phyloP scores from a whole-genome alignment of 768 basidiomycete species.

The Flagelloscypha sp. region DNA sequence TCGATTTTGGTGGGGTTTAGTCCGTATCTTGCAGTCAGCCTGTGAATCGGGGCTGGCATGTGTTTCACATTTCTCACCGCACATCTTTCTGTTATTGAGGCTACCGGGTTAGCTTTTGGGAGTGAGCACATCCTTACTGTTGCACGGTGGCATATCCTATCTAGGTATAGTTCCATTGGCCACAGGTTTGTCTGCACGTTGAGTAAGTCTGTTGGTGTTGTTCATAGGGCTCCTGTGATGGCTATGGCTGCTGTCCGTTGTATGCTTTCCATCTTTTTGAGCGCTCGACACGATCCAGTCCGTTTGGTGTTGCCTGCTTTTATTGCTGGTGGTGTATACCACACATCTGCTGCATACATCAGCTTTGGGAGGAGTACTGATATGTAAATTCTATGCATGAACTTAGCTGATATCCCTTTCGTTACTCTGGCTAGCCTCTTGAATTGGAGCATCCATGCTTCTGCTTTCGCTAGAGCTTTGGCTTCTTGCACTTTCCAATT shows the following conservation, averaged over 20 bases:
- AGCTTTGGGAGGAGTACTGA: conserved; percentile 19
- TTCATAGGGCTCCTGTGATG: conserved; percentile 17
- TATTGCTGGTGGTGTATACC: conserved; percentile 13
- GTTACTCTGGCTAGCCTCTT: conserved; percentile 7
- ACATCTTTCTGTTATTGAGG: neutral
- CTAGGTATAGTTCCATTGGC: too few species aligned
- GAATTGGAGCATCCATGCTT: too few species aligned
- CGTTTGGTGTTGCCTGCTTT: conserved; percentile 1
- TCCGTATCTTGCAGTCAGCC: neutral
- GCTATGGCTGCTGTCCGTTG: conserved; percentile 14
- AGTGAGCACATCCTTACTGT: neutral
- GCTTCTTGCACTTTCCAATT: conserved; percentile 9
- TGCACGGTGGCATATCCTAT: neutral
- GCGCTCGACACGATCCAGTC: conserved; percentile 8
- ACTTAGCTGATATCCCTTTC: conserved; percentile 10
- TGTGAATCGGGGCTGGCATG: neutral
- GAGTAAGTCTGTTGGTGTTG: conserved; percentile 12
- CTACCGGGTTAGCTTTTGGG: neutral
- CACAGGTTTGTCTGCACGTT: too few species aligned
- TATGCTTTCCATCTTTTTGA: conserved; percentile 9
- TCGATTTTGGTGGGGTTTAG: neutral
- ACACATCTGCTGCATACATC: conserved; percentile 17
- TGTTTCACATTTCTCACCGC: neutral
- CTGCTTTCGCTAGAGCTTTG: conserved; percentile 10
- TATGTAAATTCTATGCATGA: conserved; percentile 16